phyloP scores from a whole-genome alignment of 140 eudicot genomes.

The Oenanthe javanica region DNA sequence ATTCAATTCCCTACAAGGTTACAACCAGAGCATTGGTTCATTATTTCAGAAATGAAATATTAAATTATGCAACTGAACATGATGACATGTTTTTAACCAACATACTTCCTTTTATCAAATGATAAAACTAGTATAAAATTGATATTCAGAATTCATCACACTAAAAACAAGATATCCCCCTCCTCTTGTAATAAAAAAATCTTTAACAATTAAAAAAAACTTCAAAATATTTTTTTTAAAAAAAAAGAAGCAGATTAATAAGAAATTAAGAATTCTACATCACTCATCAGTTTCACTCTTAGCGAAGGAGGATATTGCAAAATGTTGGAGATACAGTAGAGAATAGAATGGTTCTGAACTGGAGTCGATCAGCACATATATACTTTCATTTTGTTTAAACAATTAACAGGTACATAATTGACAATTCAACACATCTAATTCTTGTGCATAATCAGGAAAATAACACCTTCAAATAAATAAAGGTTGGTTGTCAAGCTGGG shows the following conservation, averaged over 20 bases:
- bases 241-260: no score
- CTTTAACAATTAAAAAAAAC: no score
- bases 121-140: no score
- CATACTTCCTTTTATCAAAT: background rate
- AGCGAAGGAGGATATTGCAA: background rate
- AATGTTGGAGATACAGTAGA: background rate
- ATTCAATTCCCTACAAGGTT: background rate
- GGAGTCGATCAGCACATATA: background rate
- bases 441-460: background rate
- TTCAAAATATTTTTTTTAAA: no score
- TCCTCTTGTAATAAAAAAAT: no score
- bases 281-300: background rate
- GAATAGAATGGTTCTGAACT: background rate
- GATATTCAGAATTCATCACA: no score
- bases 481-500: no score
- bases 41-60: background rate
- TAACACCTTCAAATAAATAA: background rate
- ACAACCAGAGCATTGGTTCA: background rate
- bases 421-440: background rate
- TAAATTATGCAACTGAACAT: background rate
- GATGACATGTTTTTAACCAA: background rate
- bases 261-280: no score
- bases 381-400: background rate
- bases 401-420: background rate
- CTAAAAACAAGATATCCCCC: no score